A percentile compares a stretch with the other conserved stretches of the same genome.
These are phyloP conservation scores for Lactarius vividus DNA, from an alignment of 768 basidiomycete species.

Conservation along the genomic window DNA sequence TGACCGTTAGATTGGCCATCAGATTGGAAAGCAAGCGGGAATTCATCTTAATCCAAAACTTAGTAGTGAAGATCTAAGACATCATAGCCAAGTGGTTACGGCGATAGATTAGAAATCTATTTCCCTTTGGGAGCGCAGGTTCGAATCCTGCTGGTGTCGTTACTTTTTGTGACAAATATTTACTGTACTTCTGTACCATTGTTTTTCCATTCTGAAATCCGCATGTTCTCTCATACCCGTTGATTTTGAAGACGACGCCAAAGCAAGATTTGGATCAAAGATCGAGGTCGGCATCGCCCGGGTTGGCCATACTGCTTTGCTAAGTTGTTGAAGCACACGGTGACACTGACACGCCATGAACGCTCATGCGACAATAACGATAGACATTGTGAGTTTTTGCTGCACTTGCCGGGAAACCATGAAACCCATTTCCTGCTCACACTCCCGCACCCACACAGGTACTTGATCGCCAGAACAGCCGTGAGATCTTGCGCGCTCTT, in stretches of 20 bases:
- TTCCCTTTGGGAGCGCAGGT: conserved; percentile 41
- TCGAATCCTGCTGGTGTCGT: conserved; percentile 47
- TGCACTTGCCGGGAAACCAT: neutral
- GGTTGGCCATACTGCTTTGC: neutral
- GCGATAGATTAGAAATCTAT: conserved; percentile 64
- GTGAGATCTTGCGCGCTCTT: conserved; percentile 71
- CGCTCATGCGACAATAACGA: conserved; percentile 45
- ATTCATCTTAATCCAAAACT: neutral
- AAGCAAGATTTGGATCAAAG: neutral
- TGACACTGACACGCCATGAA: conserved; percentile 10
- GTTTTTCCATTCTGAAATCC: neutral
- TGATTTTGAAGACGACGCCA: neutral
- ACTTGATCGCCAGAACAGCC: conserved; percentile 67
- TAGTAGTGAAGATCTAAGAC: conserved; percentile 33
- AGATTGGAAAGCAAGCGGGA: neutral
- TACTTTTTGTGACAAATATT: neutral
- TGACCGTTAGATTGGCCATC: no score
- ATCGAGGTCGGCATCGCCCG: neutral
- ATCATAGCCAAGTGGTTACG: conserved; percentile 75
- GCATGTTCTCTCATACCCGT: neutral
- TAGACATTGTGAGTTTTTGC: conserved; percentile 43
- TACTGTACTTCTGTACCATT: neutral
- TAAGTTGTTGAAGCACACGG: neutral
- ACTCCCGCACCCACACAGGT: conserved; percentile 43
- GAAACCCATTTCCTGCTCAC: neutral